A percentile compares a stretch with the other conserved stretches of the same genome.
Conservation (phyloP, 1,284 basidiomycete species). For the Tylopilus sp. region DNA sequence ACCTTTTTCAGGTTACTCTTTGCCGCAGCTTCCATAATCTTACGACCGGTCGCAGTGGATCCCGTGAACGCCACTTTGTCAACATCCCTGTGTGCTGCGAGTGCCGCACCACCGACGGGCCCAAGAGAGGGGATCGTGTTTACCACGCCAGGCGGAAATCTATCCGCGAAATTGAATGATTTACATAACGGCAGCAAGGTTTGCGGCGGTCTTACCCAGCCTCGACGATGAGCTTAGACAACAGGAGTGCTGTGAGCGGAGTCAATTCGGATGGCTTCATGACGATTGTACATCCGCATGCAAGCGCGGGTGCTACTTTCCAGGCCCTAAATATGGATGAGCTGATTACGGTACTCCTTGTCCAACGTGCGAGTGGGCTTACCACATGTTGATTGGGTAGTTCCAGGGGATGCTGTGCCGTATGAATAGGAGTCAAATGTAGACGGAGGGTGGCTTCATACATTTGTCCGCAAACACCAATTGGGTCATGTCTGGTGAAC, state of each 20-base stretch:
- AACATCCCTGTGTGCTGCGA: constrained; percentile 73
- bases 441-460: constrained; percentile 35
- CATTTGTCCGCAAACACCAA: constrained; percentile 93
- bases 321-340: constrained; percentile 58
- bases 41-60: constrained; percentile 84
- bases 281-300: constrained; percentile 83
- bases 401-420: constrained; percentile 79
- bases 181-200: constrained; percentile 13
- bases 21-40: constrained; percentile 91
- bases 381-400: constrained; percentile 91
- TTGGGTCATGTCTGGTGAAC: constrained; percentile 88
- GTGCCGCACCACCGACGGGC: constrained; percentile 77
- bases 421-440: constrained; percentile 7
- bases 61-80: constrained; percentile 86
- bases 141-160: constrained; percentile 90
- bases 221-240: constrained; percentile 75
- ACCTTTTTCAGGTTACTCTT: constrained; percentile 90
- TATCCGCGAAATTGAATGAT: constrained; percentile 32
- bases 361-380: constrained; percentile 13
- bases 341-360: constrained; percentile 7
- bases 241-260: constrained; percentile 81
- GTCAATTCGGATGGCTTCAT: constrained; percentile 94
- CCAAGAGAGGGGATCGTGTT: constrained; percentile 87
- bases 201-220: constrained; percentile 54
- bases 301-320: constrained; percentile 89